Percentiles rank a stretch among this genome's conserved stretches.
phyloP scores from a whole-genome alignment of 495 filamentous ascomycete genomes.

The Rostrohypoxylon terebratum region DNA sequence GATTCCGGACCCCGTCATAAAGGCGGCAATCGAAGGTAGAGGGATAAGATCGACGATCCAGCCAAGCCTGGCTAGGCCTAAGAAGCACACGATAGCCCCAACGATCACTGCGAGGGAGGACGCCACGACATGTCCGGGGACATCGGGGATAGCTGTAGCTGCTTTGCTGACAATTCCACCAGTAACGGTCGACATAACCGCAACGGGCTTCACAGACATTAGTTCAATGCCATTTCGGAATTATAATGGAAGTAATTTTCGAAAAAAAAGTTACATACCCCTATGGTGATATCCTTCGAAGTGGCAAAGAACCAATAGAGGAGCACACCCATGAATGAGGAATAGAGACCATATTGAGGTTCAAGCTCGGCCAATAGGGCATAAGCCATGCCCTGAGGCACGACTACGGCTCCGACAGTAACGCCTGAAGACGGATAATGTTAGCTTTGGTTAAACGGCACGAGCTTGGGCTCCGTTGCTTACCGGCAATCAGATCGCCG shows the following conservation, averaged over 20 bases:
- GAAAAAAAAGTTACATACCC: constrained; percentile 61
- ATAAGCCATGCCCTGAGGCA: constrained; percentile 75
- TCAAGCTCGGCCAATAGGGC: constrained; percentile 68
- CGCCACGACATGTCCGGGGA: constrained; percentile 62
- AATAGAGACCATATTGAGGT: constrained; percentile 72
- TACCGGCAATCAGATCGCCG: constrained; percentile 61
- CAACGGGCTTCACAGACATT: constrained; percentile 73
- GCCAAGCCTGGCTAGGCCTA: constrained; percentile 63
- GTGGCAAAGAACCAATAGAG: constrained; percentile 77
- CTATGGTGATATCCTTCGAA: constrained; percentile 76
- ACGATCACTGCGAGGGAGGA: constrained; percentile 60
- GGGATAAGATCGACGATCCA: constrained; percentile 68
- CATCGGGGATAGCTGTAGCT: constrained; percentile 34
- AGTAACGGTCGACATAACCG: constrained; percentile 91
- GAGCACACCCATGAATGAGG: constrained; percentile 73
- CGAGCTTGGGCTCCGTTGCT: constrained; percentile 29
- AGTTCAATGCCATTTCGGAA: constrained; percentile 4
- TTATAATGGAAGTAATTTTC: background rate
- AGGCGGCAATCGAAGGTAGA: constrained; percentile 62
- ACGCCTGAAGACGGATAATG: constrained; percentile 51
- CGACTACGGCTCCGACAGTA: constrained; percentile 61
- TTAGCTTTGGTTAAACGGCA: constrained; percentile 33
- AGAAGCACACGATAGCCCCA: constrained; percentile 59
- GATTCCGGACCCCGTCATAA: constrained; percentile 67
- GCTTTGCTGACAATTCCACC: constrained; percentile 73